A percentile compares a stretch with the other conserved stretches of the same genome.
phyloP scores from a whole-genome alignment of 129 eudicot genomes.

The Escallonia herrerae region DNA sequence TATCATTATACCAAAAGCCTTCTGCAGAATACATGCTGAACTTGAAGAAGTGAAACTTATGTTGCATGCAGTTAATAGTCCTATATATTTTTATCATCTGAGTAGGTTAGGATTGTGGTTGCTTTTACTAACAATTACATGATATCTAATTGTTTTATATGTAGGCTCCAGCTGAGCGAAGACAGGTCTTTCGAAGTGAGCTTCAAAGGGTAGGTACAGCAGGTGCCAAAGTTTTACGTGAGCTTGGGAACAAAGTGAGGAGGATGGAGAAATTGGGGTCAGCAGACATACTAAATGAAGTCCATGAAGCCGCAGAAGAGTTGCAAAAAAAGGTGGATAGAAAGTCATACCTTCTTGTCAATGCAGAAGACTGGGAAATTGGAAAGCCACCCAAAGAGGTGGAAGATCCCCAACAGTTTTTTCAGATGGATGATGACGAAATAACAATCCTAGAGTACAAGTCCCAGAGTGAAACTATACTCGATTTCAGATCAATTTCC shows the following conservation, averaged over 20 bases:
- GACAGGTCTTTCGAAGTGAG: conserved; percentile 57
- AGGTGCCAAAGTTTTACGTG: conserved; percentile 64
- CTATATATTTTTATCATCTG: too few relatives aligned
- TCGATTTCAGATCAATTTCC: conserved; percentile 31
- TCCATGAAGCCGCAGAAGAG: conserved; percentile 63
- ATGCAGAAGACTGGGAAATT: conserved; percentile 67
- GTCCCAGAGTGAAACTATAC: conserved; percentile 42
- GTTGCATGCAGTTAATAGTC: too few relatives aligned
- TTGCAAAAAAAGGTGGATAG: conserved; percentile 66
- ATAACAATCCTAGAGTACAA: conserved; percentile 41
- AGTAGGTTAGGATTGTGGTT: too few relatives aligned
- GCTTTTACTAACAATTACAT: too few relatives aligned
- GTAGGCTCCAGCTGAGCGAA: conserved; percentile 85
- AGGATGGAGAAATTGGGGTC: conserved; percentile 60
- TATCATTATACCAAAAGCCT: too few relatives aligned
- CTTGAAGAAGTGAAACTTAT: too few relatives aligned
- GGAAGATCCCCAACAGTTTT: conserved; percentile 33
- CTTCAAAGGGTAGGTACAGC: conserved; percentile 66
- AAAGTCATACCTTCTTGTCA: conserved; percentile 69
- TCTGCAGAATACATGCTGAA: too few relatives aligned
- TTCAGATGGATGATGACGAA: conserved; percentile 6
- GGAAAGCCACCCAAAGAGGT: conserved; percentile 25
- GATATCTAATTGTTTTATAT: neutral
- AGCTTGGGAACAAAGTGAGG: conserved; percentile 62
- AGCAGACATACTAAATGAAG: conserved; percentile 46